Evolutionary conservation across 1,139 yeast species (phyloP).

Genomic region (Meyerozyma sp.): DNA sequence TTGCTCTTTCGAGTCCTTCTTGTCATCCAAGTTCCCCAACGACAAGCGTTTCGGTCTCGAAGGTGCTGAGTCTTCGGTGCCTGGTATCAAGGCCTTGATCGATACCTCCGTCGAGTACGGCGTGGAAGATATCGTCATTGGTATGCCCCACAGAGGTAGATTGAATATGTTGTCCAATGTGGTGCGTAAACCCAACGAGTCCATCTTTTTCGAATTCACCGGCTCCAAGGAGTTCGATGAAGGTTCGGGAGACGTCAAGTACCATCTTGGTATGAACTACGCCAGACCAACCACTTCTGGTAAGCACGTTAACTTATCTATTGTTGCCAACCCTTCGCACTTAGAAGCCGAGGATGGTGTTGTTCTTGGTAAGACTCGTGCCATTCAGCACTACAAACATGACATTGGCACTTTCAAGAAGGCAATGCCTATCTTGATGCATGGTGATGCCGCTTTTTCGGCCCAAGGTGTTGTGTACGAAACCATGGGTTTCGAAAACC

Average conservation of each 20-base stretch:
- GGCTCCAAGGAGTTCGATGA: conserved; percentile 83
- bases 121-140: conserved; percentile 92
- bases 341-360: conserved; percentile 99
- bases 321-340: conserved; percentile 98
- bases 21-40: conserved; percentile 93
- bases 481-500: conserved; percentile 88
- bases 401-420: conserved; percentile 79
- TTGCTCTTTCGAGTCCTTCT: conserved; percentile 85
- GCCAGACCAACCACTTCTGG: conserved; percentile 99
- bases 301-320: conserved; percentile 87
- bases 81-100: conserved; percentile 94
- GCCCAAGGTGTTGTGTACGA: conserved; percentile 99
- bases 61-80: conserved; percentile 95
- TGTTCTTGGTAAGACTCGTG: conserved; percentile 96
- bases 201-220: conserved; percentile 91
- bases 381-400: conserved; percentile 86
- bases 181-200: conserved; percentile 97
- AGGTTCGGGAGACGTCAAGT: conserved; percentile 98
- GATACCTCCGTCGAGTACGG: conserved; percentile 93
- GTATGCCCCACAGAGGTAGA: conserved; percentile 99
- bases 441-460: conserved; percentile 99
- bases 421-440: conserved; percentile 89
- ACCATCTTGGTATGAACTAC: conserved; percentile 98
- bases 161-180: conserved; percentile 95
- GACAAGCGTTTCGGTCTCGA: conserved; percentile 98